phyloP scores from a whole-genome alignment of 1,284 basidiomycete species.

The Schizophyllum commune region DNA sequence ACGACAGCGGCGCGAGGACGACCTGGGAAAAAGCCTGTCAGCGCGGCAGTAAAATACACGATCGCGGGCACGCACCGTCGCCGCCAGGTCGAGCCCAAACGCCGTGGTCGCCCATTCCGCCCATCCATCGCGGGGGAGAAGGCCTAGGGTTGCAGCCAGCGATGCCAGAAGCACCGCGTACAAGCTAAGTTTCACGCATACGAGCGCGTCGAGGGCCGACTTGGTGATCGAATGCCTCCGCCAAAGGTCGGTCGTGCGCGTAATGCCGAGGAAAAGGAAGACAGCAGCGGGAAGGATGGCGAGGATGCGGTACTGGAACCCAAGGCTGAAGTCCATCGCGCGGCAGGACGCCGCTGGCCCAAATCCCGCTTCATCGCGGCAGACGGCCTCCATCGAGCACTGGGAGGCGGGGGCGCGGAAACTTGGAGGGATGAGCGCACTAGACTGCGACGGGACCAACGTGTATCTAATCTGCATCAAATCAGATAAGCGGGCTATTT shows the following conservation, averaged over 20 bases:
- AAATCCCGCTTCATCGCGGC: constrained; percentile 5
- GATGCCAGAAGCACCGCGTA: neutral
- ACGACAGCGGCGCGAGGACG: constrained; percentile 2
- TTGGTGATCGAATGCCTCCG: constrained; percentile 1
- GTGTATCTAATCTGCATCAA: neutral
- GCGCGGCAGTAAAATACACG: neutral
- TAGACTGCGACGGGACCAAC: too few relatives aligned
- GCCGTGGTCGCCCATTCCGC: constrained; percentile 7
- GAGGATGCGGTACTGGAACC: constrained; percentile 2
- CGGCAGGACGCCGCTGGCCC: neutral
- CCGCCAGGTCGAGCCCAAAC: constrained; percentile 3
- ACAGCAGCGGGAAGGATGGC: constrained; percentile 1
- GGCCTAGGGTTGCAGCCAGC: constrained; percentile 1
- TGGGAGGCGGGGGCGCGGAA: neutral
- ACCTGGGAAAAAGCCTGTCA: neutral
- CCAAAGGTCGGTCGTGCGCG: neutral
- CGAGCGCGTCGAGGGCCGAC: constrained; percentile 3
- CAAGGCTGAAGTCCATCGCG: neutral
- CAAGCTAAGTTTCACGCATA: constrained; percentile 1
- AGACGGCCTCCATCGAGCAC: constrained; percentile 1
- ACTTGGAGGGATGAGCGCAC: neutral
- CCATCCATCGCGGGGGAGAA: constrained; percentile 6
- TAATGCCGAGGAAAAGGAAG: neutral
- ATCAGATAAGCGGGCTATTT: neutral
- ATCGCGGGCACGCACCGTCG: neutral